phyloP scores from a whole-genome alignment of 2,329 filamentous ascomycete genomes.

The Apiospora saccharicola region DNA sequence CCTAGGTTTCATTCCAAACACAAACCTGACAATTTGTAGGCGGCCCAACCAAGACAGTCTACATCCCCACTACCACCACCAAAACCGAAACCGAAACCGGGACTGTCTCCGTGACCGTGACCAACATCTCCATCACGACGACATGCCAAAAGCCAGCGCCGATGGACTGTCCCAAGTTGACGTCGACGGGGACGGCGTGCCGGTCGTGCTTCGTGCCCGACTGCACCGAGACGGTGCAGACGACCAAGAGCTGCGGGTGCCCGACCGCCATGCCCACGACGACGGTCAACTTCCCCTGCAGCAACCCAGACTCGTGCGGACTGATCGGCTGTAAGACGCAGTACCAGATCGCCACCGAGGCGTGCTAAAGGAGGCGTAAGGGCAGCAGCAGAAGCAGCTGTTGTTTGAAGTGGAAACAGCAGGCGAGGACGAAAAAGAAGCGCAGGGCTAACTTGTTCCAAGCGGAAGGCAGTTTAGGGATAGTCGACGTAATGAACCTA shows the following conservation, averaged over 20 bases:
- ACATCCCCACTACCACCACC: not conserved
- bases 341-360: conserved; percentile 18
- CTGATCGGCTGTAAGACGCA: conserved; percentile 16
- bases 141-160: conserved; percentile 15
- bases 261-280: conserved; percentile 19
- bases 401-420: not conserved
- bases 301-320: conserved; percentile 13
- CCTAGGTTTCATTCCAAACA: not conserved
- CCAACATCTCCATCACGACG: conserved; percentile 2
- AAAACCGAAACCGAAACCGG: not conserved
- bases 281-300: conserved; percentile 22
- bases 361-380: not conserved
- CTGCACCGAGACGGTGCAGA: conserved; percentile 17
- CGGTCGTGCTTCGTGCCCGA: conserved; percentile 24
- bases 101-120: conserved; percentile 2
- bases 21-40: not conserved
- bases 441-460: not conserved
- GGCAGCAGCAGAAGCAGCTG: not conserved
- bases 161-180: conserved; percentile 21
- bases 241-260: conserved; percentile 24
- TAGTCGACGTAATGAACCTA: too few relatives aligned
- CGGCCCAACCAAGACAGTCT: conserved; percentile 4
- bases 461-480: not conserved
- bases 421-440: not conserved
- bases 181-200: conserved; percentile 19